These are phyloP conservation scores for Stromatinia cepivora DNA, from an alignment of 2,329 filamentous ascomycete species.

Conservation along the genomic window DNA sequence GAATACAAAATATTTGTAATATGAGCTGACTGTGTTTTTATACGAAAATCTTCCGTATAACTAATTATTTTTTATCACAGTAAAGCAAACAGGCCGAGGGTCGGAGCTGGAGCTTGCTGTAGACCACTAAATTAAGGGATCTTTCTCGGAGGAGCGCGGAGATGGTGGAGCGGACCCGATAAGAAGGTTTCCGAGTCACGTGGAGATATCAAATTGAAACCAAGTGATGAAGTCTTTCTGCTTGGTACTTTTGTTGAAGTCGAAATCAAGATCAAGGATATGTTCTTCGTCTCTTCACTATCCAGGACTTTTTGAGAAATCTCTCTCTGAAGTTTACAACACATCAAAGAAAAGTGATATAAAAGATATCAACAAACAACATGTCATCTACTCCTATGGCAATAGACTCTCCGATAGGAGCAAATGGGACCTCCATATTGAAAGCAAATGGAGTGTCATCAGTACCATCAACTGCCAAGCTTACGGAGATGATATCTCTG, in stretches of 20 bases:
- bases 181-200: slow-evolving; percentile 11
- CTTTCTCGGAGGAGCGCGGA: slow-evolving; percentile 1
- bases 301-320: too few species aligned
- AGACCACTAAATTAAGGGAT: neutral
- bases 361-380: neutral
- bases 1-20: neutral
- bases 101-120: slow-evolving; percentile 18
- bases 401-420: slow-evolving; percentile 39
- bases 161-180: slow-evolving; percentile 18
- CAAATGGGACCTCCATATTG: slow-evolving; percentile 29
- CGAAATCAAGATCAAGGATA: neutral
- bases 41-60: neutral
- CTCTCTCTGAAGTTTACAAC: neutral
- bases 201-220: slow-evolving; percentile 13
- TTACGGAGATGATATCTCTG: slow-evolving; percentile 73
- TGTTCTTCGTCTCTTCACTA: neutral
- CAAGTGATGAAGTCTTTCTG: neutral
- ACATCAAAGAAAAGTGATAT: neutral
- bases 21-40: slow-evolving; percentile 11
- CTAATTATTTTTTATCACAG: slow-evolving; percentile 21
- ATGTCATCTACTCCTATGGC: slow-evolving; percentile 41
- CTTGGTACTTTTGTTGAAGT: neutral
- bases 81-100: slow-evolving; percentile 6
- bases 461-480: slow-evolving; percentile 52
- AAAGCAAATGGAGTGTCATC: slow-evolving; percentile 29